Base-by-base conservation (phyloP, 768 basidiomycete species). In the Pulveroboletus sp. region DNA sequence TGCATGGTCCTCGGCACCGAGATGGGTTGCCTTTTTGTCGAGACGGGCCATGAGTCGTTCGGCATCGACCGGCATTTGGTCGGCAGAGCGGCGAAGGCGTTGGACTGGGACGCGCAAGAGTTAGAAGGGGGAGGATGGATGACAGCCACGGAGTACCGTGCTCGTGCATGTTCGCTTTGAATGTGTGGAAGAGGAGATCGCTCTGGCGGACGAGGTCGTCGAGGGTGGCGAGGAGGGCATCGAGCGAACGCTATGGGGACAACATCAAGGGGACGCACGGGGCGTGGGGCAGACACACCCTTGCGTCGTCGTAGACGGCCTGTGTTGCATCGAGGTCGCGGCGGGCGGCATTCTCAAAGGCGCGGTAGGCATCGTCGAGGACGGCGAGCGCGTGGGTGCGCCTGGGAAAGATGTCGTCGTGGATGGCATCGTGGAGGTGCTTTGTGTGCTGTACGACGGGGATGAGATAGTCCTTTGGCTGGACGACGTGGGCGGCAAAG, bases 361-460 rank as follows among this genome's bases (percentile, higher is more conserved):
- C 69, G 58, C 78, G 80, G 62, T 80, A 76, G 19, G 74, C 77
- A 16, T 74, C 72, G 59, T 85, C 77, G 65, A 85, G 79, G 6
- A 67, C 61, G 11, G 79, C 62, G 31, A 85, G 61, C 7, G 79
- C 82, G 4, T 63, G 63, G 1, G 61, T 53, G 23, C 64, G 65
- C 14, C 57, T 50, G 0, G 68, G 50, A 41, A 72, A 63, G 24
- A 69, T 59, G 56, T 72, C 59, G 27, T 62, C 52, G 21, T 69
- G 67, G 29, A 75, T 43, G 21, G 51, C 51, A 13, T 60, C 64
- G 53, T 75, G 75, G 44, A 69, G 58, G n/a, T 66, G 60, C 31
- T 62, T 66, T 43, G 72, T 66, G 51, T 59, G 65, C 5, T 63
- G 59, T 6, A 67, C 51, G 34, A 68, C 69, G 4, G 72, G 75